Conservation (phyloP, 2,329 filamentous ascomycete species). For the Thermomyces lanuginosus region DNA sequence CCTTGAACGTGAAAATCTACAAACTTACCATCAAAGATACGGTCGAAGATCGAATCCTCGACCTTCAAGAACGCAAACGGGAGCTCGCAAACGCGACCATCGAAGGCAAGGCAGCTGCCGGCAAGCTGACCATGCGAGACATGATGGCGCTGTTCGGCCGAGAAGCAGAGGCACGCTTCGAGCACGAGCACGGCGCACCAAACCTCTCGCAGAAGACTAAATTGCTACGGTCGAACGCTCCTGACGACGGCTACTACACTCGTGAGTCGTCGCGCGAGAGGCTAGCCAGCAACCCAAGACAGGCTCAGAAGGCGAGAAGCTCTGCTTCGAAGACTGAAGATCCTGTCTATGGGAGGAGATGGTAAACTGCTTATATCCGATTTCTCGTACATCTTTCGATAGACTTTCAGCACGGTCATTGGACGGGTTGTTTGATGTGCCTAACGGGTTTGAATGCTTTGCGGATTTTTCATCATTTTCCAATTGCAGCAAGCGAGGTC, state of each 20-base stretch:
- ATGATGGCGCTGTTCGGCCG: constrained; percentile 79
- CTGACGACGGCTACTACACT: constrained; percentile 10
- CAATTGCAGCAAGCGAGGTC: no score
- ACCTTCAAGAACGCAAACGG: constrained; percentile 84
- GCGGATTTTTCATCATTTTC: no score
- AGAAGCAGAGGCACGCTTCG: constrained; percentile 40
- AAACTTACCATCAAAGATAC: constrained; percentile 74
- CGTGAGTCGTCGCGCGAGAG: no score
- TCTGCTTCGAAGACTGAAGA: no score
- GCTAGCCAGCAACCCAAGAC: no score
- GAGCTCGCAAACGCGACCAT: constrained; percentile 83
- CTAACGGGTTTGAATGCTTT: no score
- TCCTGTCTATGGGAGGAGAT: constrained; percentile 28
- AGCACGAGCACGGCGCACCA: constrained; percentile 22
- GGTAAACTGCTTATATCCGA: no score
- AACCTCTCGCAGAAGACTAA: constrained; percentile 19
- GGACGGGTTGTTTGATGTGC: no score
- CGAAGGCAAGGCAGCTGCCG: constrained; percentile 56
- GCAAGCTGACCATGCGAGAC: constrained; percentile 83
- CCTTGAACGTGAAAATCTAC: constrained; percentile 84
- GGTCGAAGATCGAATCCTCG: constrained; percentile 89
- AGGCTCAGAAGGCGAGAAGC: no score
- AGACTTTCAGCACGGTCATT: no score
- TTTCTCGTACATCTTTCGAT: no score
- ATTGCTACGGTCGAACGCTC: constrained; percentile 13